phyloP scores from a whole-genome alignment of 1,284 basidiomycete genomes.

The Apiotrichum gracile region DNA sequence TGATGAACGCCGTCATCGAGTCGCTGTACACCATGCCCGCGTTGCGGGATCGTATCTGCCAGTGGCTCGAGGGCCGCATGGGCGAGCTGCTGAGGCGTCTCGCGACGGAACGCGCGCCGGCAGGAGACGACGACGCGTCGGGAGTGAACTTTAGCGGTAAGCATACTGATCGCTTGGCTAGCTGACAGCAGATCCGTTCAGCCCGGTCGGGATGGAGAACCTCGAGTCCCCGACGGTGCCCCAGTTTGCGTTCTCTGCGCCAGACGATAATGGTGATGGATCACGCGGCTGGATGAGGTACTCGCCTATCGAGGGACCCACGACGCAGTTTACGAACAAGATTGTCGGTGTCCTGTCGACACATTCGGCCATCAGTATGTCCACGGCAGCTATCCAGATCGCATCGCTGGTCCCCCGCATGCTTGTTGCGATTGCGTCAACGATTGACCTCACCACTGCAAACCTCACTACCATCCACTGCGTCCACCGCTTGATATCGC shows the following conservation, averaged over 20 bases:
- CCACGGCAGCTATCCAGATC: conserved; percentile 14
- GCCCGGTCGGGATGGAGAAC: not conserved
- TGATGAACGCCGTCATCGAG: conserved; percentile 34
- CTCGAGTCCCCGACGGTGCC: conserved; percentile 7
- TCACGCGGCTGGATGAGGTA: conserved; percentile 26
- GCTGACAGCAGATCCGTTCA: conserved; percentile 14
- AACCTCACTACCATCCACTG: conserved; percentile 50
- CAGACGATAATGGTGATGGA: not conserved
- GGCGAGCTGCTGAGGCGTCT: conserved; percentile 22
- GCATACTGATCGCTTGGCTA: not conserved
- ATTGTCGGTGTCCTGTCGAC: conserved; percentile 25
- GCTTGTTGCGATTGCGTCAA: conserved; percentile 27
- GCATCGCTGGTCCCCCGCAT: conserved; percentile 27
- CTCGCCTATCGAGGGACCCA: conserved; percentile 21
- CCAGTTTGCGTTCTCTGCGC: conserved; percentile 17
- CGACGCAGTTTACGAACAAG: conserved; percentile 8
- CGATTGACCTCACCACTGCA: conserved; percentile 21
- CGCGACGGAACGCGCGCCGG: conserved; percentile 18
- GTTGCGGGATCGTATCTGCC: conserved; percentile 48
- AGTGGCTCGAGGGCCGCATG: conserved; percentile 47
- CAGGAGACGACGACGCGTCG: not conserved
- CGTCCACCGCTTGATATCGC: conserved; percentile 56
- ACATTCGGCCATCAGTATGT: conserved; percentile 8
- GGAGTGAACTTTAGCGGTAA: conserved; percentile 6
- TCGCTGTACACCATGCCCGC: conserved; percentile 33